A percentile compares a stretch with the other conserved stretches of the same genome.
phyloP scores from a whole-genome alignment of 768 basidiomycete genomes.

The Pilatotrama ljubarskyi region DNA sequence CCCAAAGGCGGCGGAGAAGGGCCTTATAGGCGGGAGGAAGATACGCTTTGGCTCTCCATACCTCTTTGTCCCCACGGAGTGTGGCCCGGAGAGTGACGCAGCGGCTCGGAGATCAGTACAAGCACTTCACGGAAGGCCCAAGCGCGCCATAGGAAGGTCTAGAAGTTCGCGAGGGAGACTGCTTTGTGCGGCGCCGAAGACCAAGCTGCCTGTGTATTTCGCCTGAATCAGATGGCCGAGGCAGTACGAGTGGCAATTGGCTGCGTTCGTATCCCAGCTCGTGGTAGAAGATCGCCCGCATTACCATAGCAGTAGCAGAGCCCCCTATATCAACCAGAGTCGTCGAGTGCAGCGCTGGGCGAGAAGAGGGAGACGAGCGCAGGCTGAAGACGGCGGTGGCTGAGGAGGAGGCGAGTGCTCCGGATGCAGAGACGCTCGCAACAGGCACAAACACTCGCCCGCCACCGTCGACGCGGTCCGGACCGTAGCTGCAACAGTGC shows the following conservation, averaged over 20 bases:
- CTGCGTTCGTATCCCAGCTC: not conserved
- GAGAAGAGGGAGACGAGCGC: not conserved
- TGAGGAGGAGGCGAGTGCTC: not conserved
- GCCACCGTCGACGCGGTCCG: not conserved
- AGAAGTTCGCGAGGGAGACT: conserved; percentile 1
- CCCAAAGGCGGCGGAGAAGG: conserved; percentile 1
- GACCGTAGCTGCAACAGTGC: not conserved
- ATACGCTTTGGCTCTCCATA: conserved; percentile 6
- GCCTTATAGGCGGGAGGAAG: not conserved
- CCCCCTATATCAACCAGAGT: not conserved
- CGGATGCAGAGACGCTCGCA: not conserved
- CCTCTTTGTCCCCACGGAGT: conserved; percentile 4
- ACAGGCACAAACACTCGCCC: not conserved
- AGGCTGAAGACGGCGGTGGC: conserved; percentile 11
- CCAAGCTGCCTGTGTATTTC: not conserved
- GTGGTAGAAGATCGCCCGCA: not conserved
- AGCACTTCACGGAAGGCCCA: not conserved
- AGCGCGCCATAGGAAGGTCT: conserved; percentile 3
- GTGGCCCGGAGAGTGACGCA: conserved; percentile 9
- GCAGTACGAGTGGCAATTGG: conserved; percentile 14
- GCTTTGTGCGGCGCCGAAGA: conserved; percentile 7
- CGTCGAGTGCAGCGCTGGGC: not conserved
- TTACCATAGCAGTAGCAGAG: conserved; percentile 10
- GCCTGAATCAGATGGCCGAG: conserved; percentile 10
- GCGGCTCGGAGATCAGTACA: conserved; percentile 9